Conservation (phyloP, 2,329 filamentous ascomycete species). For the Penicillium corylophilum region DNA sequence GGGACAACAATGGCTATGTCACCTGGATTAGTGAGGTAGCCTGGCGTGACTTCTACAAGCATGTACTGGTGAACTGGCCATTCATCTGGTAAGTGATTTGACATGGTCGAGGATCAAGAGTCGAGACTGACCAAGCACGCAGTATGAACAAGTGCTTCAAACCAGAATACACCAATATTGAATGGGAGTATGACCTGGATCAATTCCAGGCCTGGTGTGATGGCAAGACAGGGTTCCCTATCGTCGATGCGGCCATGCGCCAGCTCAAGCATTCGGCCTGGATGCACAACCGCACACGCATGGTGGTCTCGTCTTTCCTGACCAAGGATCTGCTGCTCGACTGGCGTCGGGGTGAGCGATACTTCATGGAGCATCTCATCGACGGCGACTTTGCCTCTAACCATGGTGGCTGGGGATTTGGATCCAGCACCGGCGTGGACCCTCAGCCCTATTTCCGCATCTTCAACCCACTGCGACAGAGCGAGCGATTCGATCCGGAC, state of each 20-base stretch:
- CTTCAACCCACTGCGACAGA: conserved; percentile 82
- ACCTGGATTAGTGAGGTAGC: conserved; percentile 80
- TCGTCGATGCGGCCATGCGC: conserved; percentile 84
- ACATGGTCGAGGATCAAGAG: background rate
- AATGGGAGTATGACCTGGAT: conserved; percentile 72
- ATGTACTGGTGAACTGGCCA: conserved; percentile 81
- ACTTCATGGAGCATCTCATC: conserved; percentile 78
- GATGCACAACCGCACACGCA: conserved; percentile 84
- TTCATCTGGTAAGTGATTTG: conserved; percentile 51
- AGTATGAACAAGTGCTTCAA: conserved; percentile 78
- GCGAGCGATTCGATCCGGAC: conserved; percentile 77
- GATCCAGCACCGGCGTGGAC: conserved; percentile 70
- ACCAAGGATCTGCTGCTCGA: conserved; percentile 78
- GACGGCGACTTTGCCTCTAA: conserved; percentile 80
- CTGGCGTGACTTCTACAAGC: conserved; percentile 86
- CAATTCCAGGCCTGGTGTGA: conserved; percentile 72
- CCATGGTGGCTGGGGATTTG: conserved; percentile 68
- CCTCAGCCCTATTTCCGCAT: conserved; percentile 88
- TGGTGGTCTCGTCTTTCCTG: conserved; percentile 80
- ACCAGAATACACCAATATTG: conserved; percentile 76
- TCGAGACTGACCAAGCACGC: conserved; percentile 13
- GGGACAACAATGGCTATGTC: conserved; percentile 63
- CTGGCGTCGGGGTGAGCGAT: conserved; percentile 77
- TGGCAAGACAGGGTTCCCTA: conserved; percentile 75
- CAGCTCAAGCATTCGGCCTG: conserved; percentile 68